Percentiles rank a stretch among this genome's conserved stretches.
These are phyloP conservation scores for Chalciporus sp. DNA, from an alignment of 1,284 basidiomycete species.

Conservation along the genomic window DNA sequence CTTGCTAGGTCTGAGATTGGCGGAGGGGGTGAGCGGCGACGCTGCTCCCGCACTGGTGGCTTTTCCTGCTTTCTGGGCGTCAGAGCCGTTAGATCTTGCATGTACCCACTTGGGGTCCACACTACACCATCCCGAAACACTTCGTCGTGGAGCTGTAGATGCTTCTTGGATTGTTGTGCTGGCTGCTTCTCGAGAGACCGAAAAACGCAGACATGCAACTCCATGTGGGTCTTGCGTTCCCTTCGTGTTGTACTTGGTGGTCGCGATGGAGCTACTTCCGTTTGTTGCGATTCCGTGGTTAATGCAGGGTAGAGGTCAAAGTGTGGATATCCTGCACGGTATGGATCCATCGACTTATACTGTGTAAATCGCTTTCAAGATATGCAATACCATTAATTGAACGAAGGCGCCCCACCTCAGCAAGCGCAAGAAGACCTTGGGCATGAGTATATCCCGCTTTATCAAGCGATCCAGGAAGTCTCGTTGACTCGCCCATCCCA, in stretches of 20 bases:
- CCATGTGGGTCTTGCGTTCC: conserved; percentile 20
- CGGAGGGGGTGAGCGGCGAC: background rate
- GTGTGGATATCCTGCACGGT: conserved; percentile 39
- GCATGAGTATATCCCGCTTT: conserved; percentile 1
- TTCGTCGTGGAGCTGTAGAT: conserved; percentile 34
- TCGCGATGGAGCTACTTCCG: background rate
- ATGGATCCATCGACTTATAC: conserved; percentile 14
- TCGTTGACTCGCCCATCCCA: background rate
- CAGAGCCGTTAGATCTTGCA: conserved; percentile 17
- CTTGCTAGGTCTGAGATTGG: background rate
- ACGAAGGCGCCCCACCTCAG: conserved; percentile 15
- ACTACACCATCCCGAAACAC: conserved; percentile 35
- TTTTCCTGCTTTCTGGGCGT: conserved; percentile 3
- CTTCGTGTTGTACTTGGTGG: background rate
- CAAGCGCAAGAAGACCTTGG: conserved; percentile 5
- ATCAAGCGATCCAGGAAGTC: conserved; percentile 12
- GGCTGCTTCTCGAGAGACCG: conserved; percentile 9
- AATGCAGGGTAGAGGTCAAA: conserved; percentile 37
- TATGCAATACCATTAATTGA: background rate
- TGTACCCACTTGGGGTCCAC: conserved; percentile 36
- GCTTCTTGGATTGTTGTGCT: conserved; percentile 23
- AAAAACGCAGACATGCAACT: conserved; percentile 18
- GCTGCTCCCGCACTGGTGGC: conserved; percentile 2
- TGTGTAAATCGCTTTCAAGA: conserved; percentile 9
- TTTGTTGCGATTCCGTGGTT: background rate